Base-by-base conservation (phyloP, 352 stramenopile species). In the Pythium insidiosum region DNA sequence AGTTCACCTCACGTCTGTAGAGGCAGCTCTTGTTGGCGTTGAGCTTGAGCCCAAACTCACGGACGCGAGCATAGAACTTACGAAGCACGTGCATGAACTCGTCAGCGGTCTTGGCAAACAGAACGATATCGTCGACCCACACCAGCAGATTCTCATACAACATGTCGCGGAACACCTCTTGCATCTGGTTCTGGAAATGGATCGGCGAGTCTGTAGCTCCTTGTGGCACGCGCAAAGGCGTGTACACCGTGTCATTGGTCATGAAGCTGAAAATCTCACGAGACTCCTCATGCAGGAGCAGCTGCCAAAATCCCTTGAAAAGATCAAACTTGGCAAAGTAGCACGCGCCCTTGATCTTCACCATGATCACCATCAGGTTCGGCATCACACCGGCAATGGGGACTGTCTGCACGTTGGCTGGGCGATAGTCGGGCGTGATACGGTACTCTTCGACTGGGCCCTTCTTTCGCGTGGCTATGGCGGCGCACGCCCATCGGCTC, bases 81-180 rank as follows among this genome's bases (percentile, higher is more conserved):
- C n/a, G n/a, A n/a, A n/a, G n/a, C n/a, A n/a, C n/a, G n/a, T n/a
- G n/a, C n/a, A n/a, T n/a, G 7, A 73, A 28, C 2, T 67, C 15
- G 24, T 67, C 49, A 20, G 63, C 56, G 20, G 64, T 64, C 45
- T 54, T 68, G 2, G 54, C 42, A 5, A 68, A 48, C n/a, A 62
- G 26, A 12, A 56, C 19, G 6, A 25, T 38, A 13, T 15, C 29
- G n/a, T n/a, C n/a, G n/a, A n/a, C n/a, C n/a, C n/a, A n/a, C n/a
- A n/a, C n/a, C n/a, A n/a, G n/a, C n/a, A n/a, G n/a, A n/a, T n/a
- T n/a, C n/a, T n/a, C n/a, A n/a, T n/a, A n/a, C n/a, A n/a, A n/a
- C n/a, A n/a, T n/a, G n/a, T n/a, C n/a, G n/a, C n/a, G n/a, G 28
- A 58, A 41, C 12, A 25, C 38, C 20, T 46, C 16, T 23, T 54